Evolutionary conservation across 1,284 basidiomycete species (phyloP), one percentile per base, ranked within the genome.

Genomic region (Fistulinella cinereoalba): DNA sequence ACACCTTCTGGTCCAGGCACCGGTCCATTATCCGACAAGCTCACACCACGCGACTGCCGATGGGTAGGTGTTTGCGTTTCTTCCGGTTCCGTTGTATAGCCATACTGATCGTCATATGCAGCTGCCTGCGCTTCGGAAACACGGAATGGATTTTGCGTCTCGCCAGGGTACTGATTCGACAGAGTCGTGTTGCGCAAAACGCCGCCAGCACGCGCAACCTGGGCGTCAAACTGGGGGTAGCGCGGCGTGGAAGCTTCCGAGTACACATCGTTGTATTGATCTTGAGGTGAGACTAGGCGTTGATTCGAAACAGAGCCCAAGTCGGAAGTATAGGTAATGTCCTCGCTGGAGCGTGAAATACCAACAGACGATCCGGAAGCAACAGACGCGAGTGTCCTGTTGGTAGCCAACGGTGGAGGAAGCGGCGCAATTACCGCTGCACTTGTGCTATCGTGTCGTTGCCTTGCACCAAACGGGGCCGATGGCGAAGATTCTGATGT

Each of bases 1-100:
- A 89, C 88, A 32, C 82, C 85, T 5, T 88, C 83, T 6, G 83
- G 80, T 24, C 79, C 79, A 38, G 86, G 81, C 3, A 92, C 87
- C 39, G 88, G 88, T 13, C 92, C 92, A 54, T 78, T 73, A 58
- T 94, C 92, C 40, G 79, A 79, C 48, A 94, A 66, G 43, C 82
- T 83, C 27, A 94, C 75, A 25, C 91, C 90, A 16, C 85, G 75
- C 11, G 62, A 68, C 56, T 58, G 62, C 43, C 60, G 59, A 44
- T 56, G 51, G 37, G 59, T 50, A 45, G 58, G 63, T 43, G 59
- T 61, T 44, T 60, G 48, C 22, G 66, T 61, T 37, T 74, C 69
- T 31, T 74, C 73, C 8, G 67, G 64, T 32, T 74, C 73, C 9
- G 53, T 33, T 18, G 48, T 47, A 54, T 68, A 72, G 18, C 58